Evolutionary conservation across 257 asterid species (phyloP).

Genomic region (Capsicum pubescens): DNA sequence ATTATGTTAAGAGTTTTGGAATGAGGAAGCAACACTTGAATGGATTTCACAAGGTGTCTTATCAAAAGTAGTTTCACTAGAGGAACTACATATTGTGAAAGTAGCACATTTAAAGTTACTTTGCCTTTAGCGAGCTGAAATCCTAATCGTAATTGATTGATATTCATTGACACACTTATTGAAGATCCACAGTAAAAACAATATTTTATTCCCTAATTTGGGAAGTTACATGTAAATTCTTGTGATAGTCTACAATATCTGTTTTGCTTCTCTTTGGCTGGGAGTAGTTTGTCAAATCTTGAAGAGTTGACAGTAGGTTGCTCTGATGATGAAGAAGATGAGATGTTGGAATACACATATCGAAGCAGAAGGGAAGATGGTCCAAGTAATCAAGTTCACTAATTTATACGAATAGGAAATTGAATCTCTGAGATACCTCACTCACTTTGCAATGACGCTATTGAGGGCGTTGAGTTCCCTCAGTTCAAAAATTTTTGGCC

Average conservation of each 20-base stretch:
- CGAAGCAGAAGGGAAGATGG: too few species aligned
- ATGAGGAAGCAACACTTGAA: neutral
- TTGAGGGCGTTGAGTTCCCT: too few species aligned
- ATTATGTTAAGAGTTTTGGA: constrained; percentile 19
- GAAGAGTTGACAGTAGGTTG: neutral
- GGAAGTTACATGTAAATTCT: too few species aligned
- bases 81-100: neutral
- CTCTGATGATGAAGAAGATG: neutral
- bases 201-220: neutral
- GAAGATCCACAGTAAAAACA: neutral
- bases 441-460: too few species aligned
- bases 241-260: neutral
- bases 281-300: neutral
- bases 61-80: neutral
- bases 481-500: too few species aligned
- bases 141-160: neutral
- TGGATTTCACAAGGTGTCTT: too few species aligned
- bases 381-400: too few species aligned
- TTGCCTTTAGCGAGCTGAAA: neutral
- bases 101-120: neutral
- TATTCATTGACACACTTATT: neutral
- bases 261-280: neutral
- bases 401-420: too few species aligned
- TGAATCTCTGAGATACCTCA: too few species aligned
- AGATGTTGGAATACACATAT: too few species aligned